Conservation (phyloP, 768 basidiomycete species). For the Suillus occidentalis region DNA sequence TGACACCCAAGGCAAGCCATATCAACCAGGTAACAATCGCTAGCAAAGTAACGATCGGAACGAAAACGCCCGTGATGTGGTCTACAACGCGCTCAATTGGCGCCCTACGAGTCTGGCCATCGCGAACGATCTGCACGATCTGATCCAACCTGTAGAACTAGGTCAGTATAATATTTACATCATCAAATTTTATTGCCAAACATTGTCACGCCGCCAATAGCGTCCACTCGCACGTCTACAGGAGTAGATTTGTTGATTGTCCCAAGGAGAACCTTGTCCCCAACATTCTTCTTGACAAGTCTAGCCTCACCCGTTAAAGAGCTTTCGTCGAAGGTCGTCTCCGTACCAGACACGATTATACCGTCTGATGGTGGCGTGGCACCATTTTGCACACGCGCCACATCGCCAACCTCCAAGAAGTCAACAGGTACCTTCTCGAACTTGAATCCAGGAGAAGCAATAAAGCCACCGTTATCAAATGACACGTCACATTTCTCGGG, state of each 20-base stretch:
- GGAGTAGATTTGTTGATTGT: slow-evolving; percentile 68
- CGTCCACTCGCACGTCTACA: slow-evolving; percentile 61
- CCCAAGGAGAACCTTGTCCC: slow-evolving; percentile 73
- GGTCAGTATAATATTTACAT: neutral
- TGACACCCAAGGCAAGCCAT: slow-evolving; percentile 67
- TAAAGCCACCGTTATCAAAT: slow-evolving; percentile 13
- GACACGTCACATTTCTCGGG: slow-evolving; percentile 38
- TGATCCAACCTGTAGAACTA: slow-evolving; percentile 57
- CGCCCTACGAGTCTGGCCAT: slow-evolving; percentile 70
- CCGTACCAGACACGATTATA: slow-evolving; percentile 48
- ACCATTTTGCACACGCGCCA: slow-evolving; percentile 72
- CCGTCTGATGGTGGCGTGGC: slow-evolving; percentile 79
- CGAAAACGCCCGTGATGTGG: slow-evolving; percentile 72
- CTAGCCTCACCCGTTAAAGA: slow-evolving; percentile 81
- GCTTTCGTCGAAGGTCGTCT: slow-evolving; percentile 73
- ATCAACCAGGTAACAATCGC: slow-evolving; percentile 69
- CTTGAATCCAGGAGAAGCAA: slow-evolving; percentile 22
- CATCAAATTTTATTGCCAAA: slow-evolving; percentile 26
- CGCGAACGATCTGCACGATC: slow-evolving; percentile 73
- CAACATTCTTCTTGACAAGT: slow-evolving; percentile 55
- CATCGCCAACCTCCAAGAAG: slow-evolving; percentile 77
- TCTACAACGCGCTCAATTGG: slow-evolving; percentile 81
- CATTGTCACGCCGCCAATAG: slow-evolving; percentile 71
- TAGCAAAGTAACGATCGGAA: slow-evolving; percentile 72
- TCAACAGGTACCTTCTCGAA: slow-evolving; percentile 50